A percentile compares a stretch with the other conserved stretches of the same genome.
These are phyloP conservation scores for Penicillium capsulatum DNA, from an alignment of 2,329 filamentous ascomycete species.

Conservation along the genomic window DNA sequence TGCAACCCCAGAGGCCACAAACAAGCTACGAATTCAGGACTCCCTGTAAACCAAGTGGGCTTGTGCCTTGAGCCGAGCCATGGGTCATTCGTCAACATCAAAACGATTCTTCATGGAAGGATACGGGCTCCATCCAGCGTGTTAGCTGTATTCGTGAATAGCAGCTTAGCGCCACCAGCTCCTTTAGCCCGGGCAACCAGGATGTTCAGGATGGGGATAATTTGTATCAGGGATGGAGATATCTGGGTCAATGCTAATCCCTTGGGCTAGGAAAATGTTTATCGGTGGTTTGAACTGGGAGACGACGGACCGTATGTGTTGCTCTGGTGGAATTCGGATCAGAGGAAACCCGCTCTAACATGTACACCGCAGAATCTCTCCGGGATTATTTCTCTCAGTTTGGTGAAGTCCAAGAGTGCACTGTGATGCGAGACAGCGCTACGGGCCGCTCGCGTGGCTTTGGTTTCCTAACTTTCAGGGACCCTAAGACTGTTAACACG, in stretches of 20 bases:
- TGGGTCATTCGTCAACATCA: slow-evolving; percentile 5
- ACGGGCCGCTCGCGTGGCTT: slow-evolving; percentile 93
- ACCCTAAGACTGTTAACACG: slow-evolving; percentile 95
- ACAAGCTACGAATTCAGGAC: slow-evolving; percentile 8
- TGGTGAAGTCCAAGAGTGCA: slow-evolving; percentile 94
- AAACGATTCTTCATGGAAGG: slow-evolving; percentile 1
- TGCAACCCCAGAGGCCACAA: background rate
- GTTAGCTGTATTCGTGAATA: slow-evolving; percentile 21
- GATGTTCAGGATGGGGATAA: no score
- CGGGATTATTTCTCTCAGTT: slow-evolving; percentile 97
- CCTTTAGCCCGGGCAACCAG: slow-evolving; percentile 8
- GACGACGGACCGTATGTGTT: slow-evolving; percentile 84
- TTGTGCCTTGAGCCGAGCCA: slow-evolving; percentile 3
- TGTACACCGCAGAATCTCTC: slow-evolving; percentile 67
- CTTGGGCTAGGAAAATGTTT: slow-evolving; percentile 84
- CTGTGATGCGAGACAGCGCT: slow-evolving; percentile 96
- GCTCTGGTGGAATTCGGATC: slow-evolving; percentile 3
- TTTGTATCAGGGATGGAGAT: background rate
- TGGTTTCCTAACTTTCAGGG: slow-evolving; percentile 95
- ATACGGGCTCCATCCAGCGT: slow-evolving; percentile 8
- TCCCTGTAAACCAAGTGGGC: slow-evolving; percentile 22
- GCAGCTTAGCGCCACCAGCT: slow-evolving; percentile 19
- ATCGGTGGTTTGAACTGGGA: slow-evolving; percentile 99
- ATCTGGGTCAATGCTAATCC: slow-evolving; percentile 29
- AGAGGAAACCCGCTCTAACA: slow-evolving; percentile 25